Evolutionary conservation across 2,329 filamentous ascomycete species (phyloP).

Genomic region (Diaporthe caulivora): DNA sequence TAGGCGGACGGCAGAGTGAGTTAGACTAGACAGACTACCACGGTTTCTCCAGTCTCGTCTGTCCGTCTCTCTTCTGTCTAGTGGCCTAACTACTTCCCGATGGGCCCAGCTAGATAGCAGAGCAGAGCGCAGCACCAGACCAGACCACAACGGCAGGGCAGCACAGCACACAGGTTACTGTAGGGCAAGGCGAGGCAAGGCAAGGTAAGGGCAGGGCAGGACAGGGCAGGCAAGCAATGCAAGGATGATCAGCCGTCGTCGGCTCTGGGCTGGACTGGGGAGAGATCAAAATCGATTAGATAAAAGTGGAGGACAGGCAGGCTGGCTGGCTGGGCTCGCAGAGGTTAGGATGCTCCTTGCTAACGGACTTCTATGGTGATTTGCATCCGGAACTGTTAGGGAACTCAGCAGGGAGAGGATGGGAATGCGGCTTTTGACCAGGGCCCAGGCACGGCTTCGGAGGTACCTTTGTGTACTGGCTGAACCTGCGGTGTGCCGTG

Average conservation of each 20-base stretch:
- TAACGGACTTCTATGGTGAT: neutral
- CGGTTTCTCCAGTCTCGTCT: neutral
- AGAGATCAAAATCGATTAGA: conserved; percentile 31
- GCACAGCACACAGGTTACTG: conserved; percentile 1
- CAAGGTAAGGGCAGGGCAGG: conserved; percentile 19
- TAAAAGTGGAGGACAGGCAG: conserved; percentile 11
- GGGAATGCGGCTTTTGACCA: neutral
- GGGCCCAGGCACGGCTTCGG: neutral
- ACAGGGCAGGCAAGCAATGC: conserved; percentile 29
- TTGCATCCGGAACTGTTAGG: neutral
- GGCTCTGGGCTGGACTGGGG: conserved; percentile 1
- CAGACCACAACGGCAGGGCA: neutral
- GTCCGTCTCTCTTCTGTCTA: neutral
- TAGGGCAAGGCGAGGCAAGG: conserved; percentile 8
- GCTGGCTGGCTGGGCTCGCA: neutral
- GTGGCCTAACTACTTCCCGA: neutral
- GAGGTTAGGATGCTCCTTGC: neutral
- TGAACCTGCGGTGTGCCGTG: neutral
- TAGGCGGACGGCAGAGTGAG: no score
- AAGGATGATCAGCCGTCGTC: conserved; percentile 16
- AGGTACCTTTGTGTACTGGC: neutral
- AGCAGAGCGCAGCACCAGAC: neutral
- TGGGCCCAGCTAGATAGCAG: neutral
- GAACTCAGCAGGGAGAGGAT: neutral
- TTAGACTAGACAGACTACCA: neutral